Evolutionary conservation across 768 basidiomycete genomes (phyloP).

Genomic region (Phanerochaete carnosa): DNA sequence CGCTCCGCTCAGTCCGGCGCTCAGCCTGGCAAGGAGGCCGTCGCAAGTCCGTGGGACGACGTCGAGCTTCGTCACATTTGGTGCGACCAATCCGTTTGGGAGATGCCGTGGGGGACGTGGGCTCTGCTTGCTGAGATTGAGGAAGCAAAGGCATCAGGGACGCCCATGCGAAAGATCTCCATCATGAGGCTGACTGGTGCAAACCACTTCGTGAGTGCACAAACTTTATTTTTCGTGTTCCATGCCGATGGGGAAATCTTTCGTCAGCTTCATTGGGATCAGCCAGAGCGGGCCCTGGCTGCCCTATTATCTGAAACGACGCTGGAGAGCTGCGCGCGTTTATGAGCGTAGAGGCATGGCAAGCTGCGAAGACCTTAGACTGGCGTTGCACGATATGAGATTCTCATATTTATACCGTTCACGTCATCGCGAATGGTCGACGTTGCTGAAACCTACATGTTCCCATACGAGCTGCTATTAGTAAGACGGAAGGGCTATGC

Average conservation of each 20-base stretch:
- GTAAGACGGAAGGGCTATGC: no score
- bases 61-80: constrained; percentile 7
- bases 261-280: constrained; percentile 8
- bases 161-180: background rate
- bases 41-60: no score
- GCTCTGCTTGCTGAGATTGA: constrained; percentile 9
- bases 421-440: no score
- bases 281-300: background rate
- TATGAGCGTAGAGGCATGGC: no score
- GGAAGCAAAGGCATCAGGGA: background rate
- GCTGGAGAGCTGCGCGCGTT: no score
- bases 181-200: background rate
- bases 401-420: no score
- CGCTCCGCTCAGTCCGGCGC: no score
- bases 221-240: background rate
- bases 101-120: constrained; percentile 15
- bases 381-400: no score
- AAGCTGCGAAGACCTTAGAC: no score
- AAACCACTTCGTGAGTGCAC: constrained; percentile 9
- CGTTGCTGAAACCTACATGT: no score
- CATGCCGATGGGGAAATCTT: background rate
- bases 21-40: background rate
- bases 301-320: constrained; percentile 13
- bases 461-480: no score
- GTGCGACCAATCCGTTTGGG: constrained; percentile 11